Conservation (phyloP, 192 early-diverging fungal species). For the Nowakowskiella sp. region DNA sequence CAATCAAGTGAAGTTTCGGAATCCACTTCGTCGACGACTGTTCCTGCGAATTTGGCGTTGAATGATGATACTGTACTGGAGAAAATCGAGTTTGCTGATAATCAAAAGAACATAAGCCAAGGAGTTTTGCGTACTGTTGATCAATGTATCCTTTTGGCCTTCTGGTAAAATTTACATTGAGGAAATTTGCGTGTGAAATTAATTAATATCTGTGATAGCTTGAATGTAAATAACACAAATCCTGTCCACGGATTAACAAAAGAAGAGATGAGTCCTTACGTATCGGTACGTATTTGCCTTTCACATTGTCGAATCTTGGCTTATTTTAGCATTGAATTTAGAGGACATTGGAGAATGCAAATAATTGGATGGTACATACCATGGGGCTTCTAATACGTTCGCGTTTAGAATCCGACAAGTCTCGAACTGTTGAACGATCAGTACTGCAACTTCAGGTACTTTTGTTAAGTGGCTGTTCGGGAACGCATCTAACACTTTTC, state of each 20-base stretch:
- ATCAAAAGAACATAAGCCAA: constrained; percentile 32
- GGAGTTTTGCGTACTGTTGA: constrained; percentile 72
- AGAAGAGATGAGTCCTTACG: constrained; percentile 95
- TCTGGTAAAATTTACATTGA: constrained; percentile 18
- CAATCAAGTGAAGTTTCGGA: constrained; percentile 47
- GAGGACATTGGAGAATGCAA: constrained; percentile 83
- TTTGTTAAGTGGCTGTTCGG: background rate
- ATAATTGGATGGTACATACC: constrained; percentile 98
- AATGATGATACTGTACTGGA: constrained; percentile 94
- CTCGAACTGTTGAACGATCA: constrained; percentile 83
- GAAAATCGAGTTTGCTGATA: constrained; percentile 53
- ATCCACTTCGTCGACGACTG: constrained; percentile 2
- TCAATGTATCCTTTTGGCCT: constrained; percentile 82
- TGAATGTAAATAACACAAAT: constrained; percentile 94
- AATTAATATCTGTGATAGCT: constrained; percentile 23
- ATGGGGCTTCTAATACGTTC: constrained; percentile 88
- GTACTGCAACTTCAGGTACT: constrained; percentile 77
- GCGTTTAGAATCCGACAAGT: constrained; percentile 76
- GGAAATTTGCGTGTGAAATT: background rate
- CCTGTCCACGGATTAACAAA: constrained; percentile 85
- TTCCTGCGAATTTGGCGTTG: constrained; percentile 68
- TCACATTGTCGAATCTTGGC: background rate
- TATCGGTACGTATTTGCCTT: constrained; percentile 37
- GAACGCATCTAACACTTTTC: background rate
- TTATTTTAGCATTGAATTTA: constrained; percentile 4